Conservation (phyloP, 495 filamentous ascomycete genomes). For the Xylaria palmicola region DNA sequence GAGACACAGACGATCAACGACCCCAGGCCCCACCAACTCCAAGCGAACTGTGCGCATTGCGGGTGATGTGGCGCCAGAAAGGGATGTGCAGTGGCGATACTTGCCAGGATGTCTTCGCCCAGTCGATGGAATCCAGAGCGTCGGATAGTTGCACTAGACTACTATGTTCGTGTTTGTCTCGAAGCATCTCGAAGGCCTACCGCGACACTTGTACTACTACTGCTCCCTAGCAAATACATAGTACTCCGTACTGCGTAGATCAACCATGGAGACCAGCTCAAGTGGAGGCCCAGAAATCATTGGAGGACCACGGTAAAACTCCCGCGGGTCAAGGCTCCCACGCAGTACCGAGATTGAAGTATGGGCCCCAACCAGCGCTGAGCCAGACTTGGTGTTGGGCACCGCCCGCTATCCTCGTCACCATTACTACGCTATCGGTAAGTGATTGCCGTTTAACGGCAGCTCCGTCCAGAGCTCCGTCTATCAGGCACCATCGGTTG, state of each 20-base stretch:
- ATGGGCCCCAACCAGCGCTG: background rate
- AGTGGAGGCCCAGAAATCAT: constrained; percentile 5
- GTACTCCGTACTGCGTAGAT: too few species aligned
- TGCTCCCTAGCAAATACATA: too few species aligned
- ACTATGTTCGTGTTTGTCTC: too few species aligned
- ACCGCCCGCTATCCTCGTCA: background rate
- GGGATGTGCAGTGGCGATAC: background rate
- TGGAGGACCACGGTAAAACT: background rate
- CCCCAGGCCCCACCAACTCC: background rate
- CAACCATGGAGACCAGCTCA: background rate
- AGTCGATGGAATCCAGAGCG: background rate
- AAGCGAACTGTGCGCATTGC: background rate
- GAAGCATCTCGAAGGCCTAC: background rate
- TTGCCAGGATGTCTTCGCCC: background rate
- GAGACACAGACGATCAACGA: background rate
- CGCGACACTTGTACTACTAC: too few species aligned
- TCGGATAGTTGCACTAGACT: background rate
- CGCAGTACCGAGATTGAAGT: constrained; percentile 1
- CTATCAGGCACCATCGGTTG: background rate
- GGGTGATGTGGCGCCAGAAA: background rate
- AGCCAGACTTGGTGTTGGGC: background rate
- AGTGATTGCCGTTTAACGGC: background rate
- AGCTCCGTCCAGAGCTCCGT: background rate
- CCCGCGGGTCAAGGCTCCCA: background rate
- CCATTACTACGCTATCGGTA: background rate